Conservation (phyloP, 768 basidiomycete genomes). For the Xerocomellus chrysenteron region DNA sequence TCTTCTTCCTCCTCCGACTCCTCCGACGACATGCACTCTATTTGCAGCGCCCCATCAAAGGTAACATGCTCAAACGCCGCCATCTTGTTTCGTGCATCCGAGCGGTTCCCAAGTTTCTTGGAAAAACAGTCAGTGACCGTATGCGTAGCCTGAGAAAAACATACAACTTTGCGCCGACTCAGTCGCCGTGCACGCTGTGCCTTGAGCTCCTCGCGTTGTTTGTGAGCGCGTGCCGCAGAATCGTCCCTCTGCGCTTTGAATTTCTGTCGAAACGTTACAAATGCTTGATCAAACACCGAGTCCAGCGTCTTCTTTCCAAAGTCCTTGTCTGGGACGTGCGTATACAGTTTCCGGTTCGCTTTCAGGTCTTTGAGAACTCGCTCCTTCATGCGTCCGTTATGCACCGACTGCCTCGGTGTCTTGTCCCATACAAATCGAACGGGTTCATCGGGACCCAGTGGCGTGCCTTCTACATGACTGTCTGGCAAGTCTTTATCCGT, state of each 20-base stretch:
- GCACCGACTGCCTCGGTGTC: conserved; percentile 70
- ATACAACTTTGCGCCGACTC: conserved; percentile 61
- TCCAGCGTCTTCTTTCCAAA: conserved; percentile 63
- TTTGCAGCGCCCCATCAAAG: conserved; percentile 69
- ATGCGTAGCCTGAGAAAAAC: conserved; percentile 21
- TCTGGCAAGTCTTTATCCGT: conserved; percentile 60
- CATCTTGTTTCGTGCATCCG: conserved; percentile 55
- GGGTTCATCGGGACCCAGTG: conserved; percentile 47
- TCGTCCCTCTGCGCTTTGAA: conserved; percentile 60
- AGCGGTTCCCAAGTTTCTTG: conserved; percentile 70
- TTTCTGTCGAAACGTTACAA: conserved; percentile 66
- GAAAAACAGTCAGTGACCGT: not conserved
- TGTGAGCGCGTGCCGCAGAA: conserved; percentile 40
- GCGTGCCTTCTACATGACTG: conserved; percentile 55
- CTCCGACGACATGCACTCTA: conserved; percentile 81
- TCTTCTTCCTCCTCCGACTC: conserved; percentile 61
- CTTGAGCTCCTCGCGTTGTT: conserved; percentile 59
- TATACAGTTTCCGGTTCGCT: conserved; percentile 54
- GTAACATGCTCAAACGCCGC: conserved; percentile 55
- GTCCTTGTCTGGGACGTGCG: conserved; percentile 62
- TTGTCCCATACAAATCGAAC: conserved; percentile 81
- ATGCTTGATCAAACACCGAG: conserved; percentile 66
- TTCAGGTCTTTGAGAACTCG: conserved; percentile 62
- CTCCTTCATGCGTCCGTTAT: conserved; percentile 70
- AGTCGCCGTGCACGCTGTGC: conserved; percentile 59